A percentile compares a stretch with the other conserved stretches of the same genome.
Conservation (phyloP, 768 basidiomycete genomes). For the Termitomyces bulborhizus region DNA sequence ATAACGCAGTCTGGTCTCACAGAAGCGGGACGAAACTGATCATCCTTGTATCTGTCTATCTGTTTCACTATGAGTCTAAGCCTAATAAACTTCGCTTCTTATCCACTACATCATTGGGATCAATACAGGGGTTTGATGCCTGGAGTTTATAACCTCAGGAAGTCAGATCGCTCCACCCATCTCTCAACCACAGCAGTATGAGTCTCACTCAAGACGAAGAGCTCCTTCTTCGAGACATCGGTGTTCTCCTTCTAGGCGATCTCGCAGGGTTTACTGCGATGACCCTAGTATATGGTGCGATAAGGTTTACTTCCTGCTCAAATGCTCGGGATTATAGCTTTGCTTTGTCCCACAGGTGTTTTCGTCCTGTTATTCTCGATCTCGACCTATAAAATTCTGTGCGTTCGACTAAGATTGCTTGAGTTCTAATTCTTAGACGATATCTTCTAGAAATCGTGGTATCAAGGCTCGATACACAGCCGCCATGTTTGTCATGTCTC, state of each 20-base stretch:
- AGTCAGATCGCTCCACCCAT: neutral
- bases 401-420: neutral
- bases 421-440: neutral
- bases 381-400: slow-evolving; percentile 10
- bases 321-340: neutral
- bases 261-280: slow-evolving; percentile 13
- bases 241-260: slow-evolving; percentile 10
- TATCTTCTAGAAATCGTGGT: slow-evolving; percentile 1
- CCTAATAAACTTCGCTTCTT: neutral
- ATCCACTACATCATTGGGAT: neutral
- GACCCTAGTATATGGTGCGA: slow-evolving; percentile 11
- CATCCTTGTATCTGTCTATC: neutral
- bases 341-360: slow-evolving; percentile 2
- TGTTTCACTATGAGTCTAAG: neutral
- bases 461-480: slow-evolving; percentile 1
- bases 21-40: neutral
- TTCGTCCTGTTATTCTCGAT: slow-evolving; percentile 12
- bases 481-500: neutral
- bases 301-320: neutral
- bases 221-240: slow-evolving; percentile 8
- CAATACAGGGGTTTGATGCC: neutral
- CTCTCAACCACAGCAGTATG: neutral
- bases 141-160: neutral
- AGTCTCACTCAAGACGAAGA: slow-evolving; percentile 6
- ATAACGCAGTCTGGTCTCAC: neutral